A percentile compares a stretch with the other conserved stretches of the same genome.
Conservation (phyloP, 495 filamentous ascomycete species). For the Talaromyces wortmannii region DNA sequence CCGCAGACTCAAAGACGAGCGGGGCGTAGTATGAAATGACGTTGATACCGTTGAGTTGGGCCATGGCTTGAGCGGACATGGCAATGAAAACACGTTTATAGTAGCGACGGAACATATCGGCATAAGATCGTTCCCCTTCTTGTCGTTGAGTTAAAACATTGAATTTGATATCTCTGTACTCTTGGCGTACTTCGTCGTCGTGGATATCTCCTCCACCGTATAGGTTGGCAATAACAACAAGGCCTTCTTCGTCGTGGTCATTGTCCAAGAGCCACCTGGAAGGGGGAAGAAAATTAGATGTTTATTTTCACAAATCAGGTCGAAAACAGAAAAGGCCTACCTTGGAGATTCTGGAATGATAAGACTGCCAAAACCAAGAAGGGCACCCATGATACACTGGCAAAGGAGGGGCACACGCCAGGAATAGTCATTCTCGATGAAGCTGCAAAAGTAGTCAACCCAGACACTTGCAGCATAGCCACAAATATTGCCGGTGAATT, state of each 20-base stretch:
- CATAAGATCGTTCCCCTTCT: constrained; percentile 87
- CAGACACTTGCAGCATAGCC: constrained; percentile 95
- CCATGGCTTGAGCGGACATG: constrained; percentile 95
- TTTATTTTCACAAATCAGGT: not conserved
- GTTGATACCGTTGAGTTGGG: constrained; percentile 97
- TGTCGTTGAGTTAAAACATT: constrained; percentile 86
- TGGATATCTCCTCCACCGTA: constrained; percentile 95
- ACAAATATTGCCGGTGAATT: constrained; percentile 94
- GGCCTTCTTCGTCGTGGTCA: constrained; percentile 96
- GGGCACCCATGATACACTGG: constrained; percentile 87
- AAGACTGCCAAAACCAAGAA: constrained; percentile 78
- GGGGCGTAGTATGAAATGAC: constrained; percentile 99
- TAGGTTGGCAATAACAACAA: constrained; percentile 94
- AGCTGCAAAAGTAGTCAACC: constrained; percentile 97
- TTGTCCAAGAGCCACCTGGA: constrained; percentile 92
- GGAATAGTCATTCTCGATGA: constrained; percentile 73
- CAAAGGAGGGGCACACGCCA: constrained; percentile 89
- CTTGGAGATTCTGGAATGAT: constrained; percentile 95
- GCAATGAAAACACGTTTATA: constrained; percentile 90
- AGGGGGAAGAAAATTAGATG: not conserved
- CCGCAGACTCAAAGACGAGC: constrained; percentile 90
- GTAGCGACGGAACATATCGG: constrained; percentile 94
- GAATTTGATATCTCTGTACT: constrained; percentile 99
- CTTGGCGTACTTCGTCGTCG: constrained; percentile 80
- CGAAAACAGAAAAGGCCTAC: constrained; percentile 37